A percentile compares a stretch with the other conserved stretches of the same genome.
phyloP scores from a whole-genome alignment of 31 red algal genomes.

The Pterothamnion heteromorphum region DNA sequence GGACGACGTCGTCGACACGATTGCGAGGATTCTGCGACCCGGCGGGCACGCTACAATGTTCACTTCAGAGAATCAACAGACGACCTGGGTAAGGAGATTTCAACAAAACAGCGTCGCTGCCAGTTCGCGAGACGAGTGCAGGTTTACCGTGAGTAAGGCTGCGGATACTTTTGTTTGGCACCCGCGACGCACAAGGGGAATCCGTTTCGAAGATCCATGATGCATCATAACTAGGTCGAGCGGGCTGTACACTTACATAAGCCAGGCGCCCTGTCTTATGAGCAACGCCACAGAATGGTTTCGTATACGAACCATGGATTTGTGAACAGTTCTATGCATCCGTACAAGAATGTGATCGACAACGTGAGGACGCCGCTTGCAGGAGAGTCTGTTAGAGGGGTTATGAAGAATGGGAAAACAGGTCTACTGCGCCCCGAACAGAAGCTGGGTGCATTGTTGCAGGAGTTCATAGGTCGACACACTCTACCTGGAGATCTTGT shows the following conservation, averaged over 20 bases:
- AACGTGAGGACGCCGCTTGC: background rate
- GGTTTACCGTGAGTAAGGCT: conserved; percentile 24
- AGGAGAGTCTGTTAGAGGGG: background rate
- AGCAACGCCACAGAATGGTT: conserved; percentile 20
- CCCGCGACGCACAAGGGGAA: too few relatives aligned
- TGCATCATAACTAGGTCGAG: too few relatives aligned
- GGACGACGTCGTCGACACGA: background rate
- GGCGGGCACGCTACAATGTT: background rate
- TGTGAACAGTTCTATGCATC: background rate
- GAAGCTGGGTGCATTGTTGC: conserved; percentile 3
- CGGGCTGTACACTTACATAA: background rate
- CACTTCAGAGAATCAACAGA: background rate
- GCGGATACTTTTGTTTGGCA: conserved; percentile 25
- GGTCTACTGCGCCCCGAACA: conserved; percentile 22
- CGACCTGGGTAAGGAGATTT: too few relatives aligned
- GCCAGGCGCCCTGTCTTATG: background rate
- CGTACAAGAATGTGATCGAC: conserved; percentile 23
- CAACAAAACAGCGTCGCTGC: too few relatives aligned
- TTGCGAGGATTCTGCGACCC: background rate
- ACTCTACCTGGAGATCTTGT: conserved; percentile 21
- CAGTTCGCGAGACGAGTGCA: background rate
- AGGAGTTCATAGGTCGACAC: conserved; percentile 21
- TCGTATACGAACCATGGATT: conserved; percentile 18
- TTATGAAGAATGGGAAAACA: background rate
- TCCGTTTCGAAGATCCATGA: too few relatives aligned